Evolutionary conservation across 768 basidiomycete species (phyloP), one percentile per base, ranked within the genome.

Genomic region (Suillus hirtellus): DNA sequence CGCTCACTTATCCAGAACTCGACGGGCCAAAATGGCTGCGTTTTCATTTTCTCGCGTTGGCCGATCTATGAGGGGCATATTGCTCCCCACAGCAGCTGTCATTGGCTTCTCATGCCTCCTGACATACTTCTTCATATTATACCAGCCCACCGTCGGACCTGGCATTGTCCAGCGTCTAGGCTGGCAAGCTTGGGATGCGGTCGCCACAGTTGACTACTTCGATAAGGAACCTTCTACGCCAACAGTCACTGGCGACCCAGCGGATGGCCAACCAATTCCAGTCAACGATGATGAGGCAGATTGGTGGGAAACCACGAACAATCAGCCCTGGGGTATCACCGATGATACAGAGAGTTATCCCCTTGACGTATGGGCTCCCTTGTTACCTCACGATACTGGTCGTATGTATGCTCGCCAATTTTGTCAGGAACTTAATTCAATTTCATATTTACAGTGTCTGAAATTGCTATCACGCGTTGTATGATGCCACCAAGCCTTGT

Each of bases 171-270:
- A 93, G 69, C 82, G 84, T 52, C 78, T 97, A 21, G 93, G 93
- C 35, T 96, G 94, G 94, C 94, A 96, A 69, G 82, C 89, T 8
- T 96, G 92, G 92, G 94, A 92, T 50, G 70, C 83, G 3, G 80
- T 95, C 0, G 73, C 76, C 2, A 72, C 81, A 31, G 17, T n/a
- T 2, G 46, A 63, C 56, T 58, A 65, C 42, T 52, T 65, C 24
- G 59, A 52, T 17, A 42, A 53, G 19, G 64, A 3, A 59, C 64
- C 27, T 40, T 17, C 7, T 38, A 60, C 46, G n/a, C 38, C 37
- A 27, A 55, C 21, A 21, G 60, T 35, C 60, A 59, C 17, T 27
- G 40, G 56, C 42, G 60, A 56, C 3, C 31, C 43, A 37, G 67
- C 35, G 24, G 24, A 42, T 2, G 37, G 42, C 27, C 64, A 60